Evolutionary conservation across 441 rosid genomes (phyloP).

Genomic region (Manihot esculenta): DNA sequence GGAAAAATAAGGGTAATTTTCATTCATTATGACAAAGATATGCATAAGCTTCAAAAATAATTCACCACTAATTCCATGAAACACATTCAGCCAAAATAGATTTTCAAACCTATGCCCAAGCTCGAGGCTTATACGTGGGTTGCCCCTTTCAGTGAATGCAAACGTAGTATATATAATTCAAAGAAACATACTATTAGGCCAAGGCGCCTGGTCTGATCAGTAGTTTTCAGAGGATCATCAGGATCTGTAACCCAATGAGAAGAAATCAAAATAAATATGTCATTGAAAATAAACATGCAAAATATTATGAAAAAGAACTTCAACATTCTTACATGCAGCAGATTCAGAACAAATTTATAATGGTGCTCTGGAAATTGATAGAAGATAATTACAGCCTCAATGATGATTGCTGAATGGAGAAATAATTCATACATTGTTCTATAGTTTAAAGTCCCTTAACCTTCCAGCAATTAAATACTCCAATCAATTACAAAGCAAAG

Average conservation of each 20-base stretch:
- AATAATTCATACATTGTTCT: not conserved
- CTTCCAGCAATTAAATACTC: not conserved
- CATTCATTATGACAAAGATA: not conserved
- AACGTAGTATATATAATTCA: not conserved
- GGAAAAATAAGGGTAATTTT: not conserved
- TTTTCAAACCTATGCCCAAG: not conserved
- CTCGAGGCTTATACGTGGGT: not conserved
- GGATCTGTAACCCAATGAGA: constrained; percentile 50
- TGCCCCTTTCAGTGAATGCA: not conserved
- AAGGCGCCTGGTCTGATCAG: constrained; percentile 87
- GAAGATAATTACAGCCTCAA: not conserved
- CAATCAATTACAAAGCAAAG: not conserved
- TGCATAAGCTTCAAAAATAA: not conserved
- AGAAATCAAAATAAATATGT: constrained; percentile 7
- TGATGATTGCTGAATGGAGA: not conserved
- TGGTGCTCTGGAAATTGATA: constrained; percentile 9
- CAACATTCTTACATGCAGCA: not conserved
- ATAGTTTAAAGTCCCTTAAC: not conserved
- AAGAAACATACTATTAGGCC: constrained; percentile 70
- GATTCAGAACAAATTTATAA: not conserved
- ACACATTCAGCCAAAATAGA: not conserved
- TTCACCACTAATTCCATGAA: not conserved
- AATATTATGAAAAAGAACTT: not conserved
- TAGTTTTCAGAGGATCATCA: constrained; percentile 93
- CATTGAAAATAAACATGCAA: not conserved